Base-by-base conservation (phyloP, 257 asterid species). In the Nicotiana paniculata region DNA sequence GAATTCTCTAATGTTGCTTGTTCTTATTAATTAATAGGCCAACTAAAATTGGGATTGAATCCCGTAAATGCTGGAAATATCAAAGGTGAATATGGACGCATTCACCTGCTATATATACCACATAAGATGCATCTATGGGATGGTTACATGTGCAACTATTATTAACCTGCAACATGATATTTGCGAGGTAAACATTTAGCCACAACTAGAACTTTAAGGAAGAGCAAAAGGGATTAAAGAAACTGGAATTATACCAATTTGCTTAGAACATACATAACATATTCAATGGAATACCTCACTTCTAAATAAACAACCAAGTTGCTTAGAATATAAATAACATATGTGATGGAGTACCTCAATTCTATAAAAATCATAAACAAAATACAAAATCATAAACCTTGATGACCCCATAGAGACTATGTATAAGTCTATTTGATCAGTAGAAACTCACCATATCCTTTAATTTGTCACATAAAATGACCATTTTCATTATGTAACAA, bases 181-280 rank as follows among this genome's bases (percentile, higher is more conserved):
- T 21, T 21, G 24, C 24, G 24, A 21, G 24, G 24, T 21, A 21
- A 26, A 26, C 39, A 74, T 48, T 74, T n/a, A 48, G 39, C 39
- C 79, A 24, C 48, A 74, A 26, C 26, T 26, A 48, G 13, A 48
- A 24, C 79, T 74, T 26, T 11, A 74, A 48, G 79, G 79, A 74
- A 74, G 62, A 48, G 62, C 62, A 24, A 72, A 72, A 46, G 9
- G 59, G 59, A 66, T 33, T 16, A 66, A 70, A 11, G 11, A 3
- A 70, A 17, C 33, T 70, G 32, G 59, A 70, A 54, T 21, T 69
- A 10, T 11, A 70, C 78, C n/a, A 74, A 33, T 3, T 74, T 48
- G 79, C 62, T 74, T 48, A 74, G 62, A 48, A 74, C 62, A 74
- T 48, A 48, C 61, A 6, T 6, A 74, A 74, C 79, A 74, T 74